These are phyloP conservation scores for Leccinum obscurum DNA, from an alignment of 768 basidiomycete genomes.

Conservation along the genomic window DNA sequence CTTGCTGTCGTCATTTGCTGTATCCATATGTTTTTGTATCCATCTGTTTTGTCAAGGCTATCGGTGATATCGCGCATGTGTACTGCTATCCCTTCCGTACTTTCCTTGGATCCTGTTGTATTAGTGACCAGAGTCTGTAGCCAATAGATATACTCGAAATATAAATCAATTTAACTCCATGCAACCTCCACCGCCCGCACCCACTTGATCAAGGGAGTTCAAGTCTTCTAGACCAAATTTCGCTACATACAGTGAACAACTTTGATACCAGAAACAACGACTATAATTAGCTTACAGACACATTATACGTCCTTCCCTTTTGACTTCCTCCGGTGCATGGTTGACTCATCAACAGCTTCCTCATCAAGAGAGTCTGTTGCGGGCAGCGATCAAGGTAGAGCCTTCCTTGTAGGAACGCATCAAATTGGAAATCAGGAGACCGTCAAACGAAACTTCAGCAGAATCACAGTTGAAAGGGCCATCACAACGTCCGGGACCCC, in stretches of 20 bases:
- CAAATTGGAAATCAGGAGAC: neutral
- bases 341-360: neutral
- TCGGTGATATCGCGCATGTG: neutral
- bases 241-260: too few species aligned
- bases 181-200: too few species aligned
- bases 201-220: too few species aligned
- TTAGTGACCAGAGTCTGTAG: conserved; percentile 3
- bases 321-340: neutral
- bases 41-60: neutral
- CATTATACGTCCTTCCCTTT: too few species aligned
- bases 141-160: neutral
- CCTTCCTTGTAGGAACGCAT: neutral
- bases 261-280: too few species aligned
- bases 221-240: too few species aligned
- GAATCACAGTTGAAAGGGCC: neutral
- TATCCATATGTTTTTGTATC: conserved; percentile 10
- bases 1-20: conserved; percentile 8
- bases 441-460: neutral
- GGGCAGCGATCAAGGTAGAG: neutral
- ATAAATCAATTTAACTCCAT: neutral
- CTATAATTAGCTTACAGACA: too few species aligned
- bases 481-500: neutral
- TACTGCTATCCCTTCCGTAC: neutral
- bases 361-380: neutral
- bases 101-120: neutral